These are phyloP conservation scores for Pyracantha coccinea DNA, from an alignment of 331 rosid genomes.

Conservation along the genomic window DNA sequence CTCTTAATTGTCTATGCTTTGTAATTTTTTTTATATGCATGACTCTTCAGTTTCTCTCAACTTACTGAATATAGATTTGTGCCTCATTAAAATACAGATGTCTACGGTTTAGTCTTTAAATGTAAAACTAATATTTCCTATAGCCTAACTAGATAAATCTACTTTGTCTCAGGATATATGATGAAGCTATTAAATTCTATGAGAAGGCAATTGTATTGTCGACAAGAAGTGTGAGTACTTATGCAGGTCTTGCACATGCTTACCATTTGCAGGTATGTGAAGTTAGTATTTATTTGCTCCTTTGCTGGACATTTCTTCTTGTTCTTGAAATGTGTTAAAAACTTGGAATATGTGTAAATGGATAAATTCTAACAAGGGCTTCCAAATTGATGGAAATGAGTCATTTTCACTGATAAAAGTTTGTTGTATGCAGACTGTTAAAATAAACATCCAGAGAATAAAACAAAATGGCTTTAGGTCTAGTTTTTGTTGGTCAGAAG, in stretches of 20 bases:
- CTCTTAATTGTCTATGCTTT: too few species aligned
- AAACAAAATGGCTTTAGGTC: too few species aligned
- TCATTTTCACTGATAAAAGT: too few species aligned
- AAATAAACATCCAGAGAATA: too few species aligned
- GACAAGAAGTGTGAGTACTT: conserved; percentile 79
- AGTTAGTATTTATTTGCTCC: background rate
- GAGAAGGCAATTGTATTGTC: conserved; percentile 90
- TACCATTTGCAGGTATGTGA: conserved; percentile 73
- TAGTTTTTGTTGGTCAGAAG: too few species aligned
- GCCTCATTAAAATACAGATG: background rate
- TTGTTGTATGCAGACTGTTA: too few species aligned
- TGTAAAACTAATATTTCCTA: conserved; percentile 2
- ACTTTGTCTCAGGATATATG: conserved; percentile 51
- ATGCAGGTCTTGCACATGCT: conserved; percentile 94
- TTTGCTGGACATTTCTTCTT: background rate
- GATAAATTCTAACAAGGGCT: background rate
- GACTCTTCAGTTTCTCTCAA: background rate
- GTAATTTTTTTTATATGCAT: too few species aligned
- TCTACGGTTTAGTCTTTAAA: background rate
- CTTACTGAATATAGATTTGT: background rate
- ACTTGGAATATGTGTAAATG: background rate
- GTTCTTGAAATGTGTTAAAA: background rate
- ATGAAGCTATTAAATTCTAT: conserved; percentile 69
- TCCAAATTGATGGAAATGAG: too few species aligned
- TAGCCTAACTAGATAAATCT: conserved; percentile 11